Conservation (phyloP, 371 early-diverging fungal genomes). For the Mortierella sp. region DNA sequence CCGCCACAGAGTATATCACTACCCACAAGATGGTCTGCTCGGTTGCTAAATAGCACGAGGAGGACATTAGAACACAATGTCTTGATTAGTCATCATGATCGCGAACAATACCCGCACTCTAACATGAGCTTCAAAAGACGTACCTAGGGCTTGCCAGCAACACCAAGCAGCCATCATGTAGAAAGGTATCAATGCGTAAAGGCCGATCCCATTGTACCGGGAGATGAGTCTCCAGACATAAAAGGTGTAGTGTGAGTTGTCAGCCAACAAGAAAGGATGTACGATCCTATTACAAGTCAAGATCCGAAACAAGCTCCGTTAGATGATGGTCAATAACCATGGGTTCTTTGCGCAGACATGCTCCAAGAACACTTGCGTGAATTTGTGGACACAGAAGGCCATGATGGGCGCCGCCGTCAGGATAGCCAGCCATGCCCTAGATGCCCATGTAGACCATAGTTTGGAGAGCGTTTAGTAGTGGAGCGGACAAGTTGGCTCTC, state of each 20-base stretch:
- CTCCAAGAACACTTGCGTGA: conserved; percentile 61
- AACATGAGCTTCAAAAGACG: no score
- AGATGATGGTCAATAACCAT: not conserved
- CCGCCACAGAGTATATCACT: conserved; percentile 59
- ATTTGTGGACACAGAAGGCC: conserved; percentile 56
- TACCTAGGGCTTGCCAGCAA: conserved; percentile 57
- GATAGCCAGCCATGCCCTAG: conserved; percentile 35
- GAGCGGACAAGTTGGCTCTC: no score
- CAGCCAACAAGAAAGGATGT: conserved; percentile 94
- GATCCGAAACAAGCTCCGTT: no score
- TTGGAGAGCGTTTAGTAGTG: no score
- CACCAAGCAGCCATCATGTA: conserved; percentile 69
- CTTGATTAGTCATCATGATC: no score
- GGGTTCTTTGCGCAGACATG: not conserved
- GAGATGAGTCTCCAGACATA: conserved; percentile 91
- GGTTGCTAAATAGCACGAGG: conserved; percentile 24
- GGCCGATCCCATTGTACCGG: conserved; percentile 60
- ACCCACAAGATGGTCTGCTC: conserved; percentile 58
- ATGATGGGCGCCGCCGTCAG: conserved; percentile 15
- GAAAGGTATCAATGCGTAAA: conserved; percentile 74
- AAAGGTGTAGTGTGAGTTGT: conserved; percentile 96
- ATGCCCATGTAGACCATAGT: conserved; percentile 8
- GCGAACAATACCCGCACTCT: no score
- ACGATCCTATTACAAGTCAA: conserved; percentile 65
- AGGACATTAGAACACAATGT: no score